phyloP scores from a whole-genome alignment of 805 yeast species.

The Yamadazyma tumulicola region DNA sequence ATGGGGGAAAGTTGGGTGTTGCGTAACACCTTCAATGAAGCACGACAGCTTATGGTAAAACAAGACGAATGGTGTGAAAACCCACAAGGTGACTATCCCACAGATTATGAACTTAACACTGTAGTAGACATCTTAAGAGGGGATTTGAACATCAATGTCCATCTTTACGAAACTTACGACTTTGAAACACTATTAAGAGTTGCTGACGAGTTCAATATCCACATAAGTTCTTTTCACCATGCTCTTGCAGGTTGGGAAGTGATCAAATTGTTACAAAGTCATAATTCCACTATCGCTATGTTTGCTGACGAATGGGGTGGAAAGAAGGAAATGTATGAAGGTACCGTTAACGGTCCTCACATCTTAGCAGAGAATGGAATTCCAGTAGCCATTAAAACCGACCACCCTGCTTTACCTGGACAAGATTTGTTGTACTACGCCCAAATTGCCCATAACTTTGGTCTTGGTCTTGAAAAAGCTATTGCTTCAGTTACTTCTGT shows the following conservation, averaged over 20 bases:
- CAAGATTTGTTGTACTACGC: conserved; percentile 9
- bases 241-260: conserved; percentile 8
- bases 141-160: too few relatives aligned
- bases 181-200: conserved; percentile 6
- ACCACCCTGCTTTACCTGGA: conserved; percentile 10
- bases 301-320: conserved; percentile 9
- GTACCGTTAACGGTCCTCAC: conserved; percentile 6
- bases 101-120: too few relatives aligned
- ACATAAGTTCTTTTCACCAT: conserved; percentile 7
- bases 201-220: conserved; percentile 7
- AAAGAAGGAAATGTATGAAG: conserved; percentile 8
- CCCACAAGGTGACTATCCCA: too few relatives aligned
- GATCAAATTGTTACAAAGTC: conserved; percentile 3
- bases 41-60: too few relatives aligned
- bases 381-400: conserved; percentile 8
- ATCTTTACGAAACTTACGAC: conserved; percentile 9
- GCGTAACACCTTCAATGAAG: too few relatives aligned
- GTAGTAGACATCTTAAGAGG: too few relatives aligned
- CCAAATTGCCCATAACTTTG: conserved; percentile 8
- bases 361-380: conserved; percentile 7
- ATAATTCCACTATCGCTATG: conserved; percentile 3
- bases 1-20: too few relatives aligned
- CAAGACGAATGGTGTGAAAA: too few relatives aligned
- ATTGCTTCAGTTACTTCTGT: conserved; percentile 6
- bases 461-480: conserved; percentile 1